Percentiles rank a stretch among this genome's conserved stretches.
Evolutionary conservation across 306 rosid species (phyloP).

Genomic region (Casuarina cunninghamiana): DNA sequence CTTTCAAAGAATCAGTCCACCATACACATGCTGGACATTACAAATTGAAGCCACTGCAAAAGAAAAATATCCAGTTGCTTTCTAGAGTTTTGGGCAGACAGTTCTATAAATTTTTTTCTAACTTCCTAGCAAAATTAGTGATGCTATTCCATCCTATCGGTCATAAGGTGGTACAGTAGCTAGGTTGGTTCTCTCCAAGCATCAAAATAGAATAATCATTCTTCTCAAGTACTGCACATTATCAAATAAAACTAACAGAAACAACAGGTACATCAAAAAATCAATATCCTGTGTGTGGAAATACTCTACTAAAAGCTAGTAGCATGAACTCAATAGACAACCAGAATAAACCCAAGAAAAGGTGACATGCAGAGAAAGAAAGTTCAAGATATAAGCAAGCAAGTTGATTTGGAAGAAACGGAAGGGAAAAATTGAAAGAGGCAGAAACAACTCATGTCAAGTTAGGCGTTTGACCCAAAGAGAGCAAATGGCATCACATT

Average conservation of each 20-base stretch:
- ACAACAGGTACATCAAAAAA: too few relatives aligned
- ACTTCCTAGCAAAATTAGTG: background rate
- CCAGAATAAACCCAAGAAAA: background rate
- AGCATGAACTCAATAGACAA: background rate
- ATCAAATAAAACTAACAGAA: background rate
- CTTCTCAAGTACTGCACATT: constrained; percentile 2
- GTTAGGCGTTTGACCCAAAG: background rate
- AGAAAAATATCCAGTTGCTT: background rate
- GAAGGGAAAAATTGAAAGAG: background rate
- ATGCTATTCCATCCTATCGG: background rate
- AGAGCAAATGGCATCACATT: background rate
- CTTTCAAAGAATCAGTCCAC: background rate
- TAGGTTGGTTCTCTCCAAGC: background rate
- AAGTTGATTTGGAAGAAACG: background rate
- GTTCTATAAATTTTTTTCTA: background rate
- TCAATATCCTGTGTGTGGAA: background rate
- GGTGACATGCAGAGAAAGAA: background rate
- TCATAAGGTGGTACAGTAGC: background rate
- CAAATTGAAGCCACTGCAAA: background rate
- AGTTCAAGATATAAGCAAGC: background rate
- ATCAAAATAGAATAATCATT: background rate
- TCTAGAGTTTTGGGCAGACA: background rate
- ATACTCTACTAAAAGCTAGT: background rate
- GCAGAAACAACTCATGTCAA: background rate
- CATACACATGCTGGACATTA: background rate